phyloP scores from a whole-genome alignment of 805 yeast species.

The Lipomyces japonicus region DNA sequence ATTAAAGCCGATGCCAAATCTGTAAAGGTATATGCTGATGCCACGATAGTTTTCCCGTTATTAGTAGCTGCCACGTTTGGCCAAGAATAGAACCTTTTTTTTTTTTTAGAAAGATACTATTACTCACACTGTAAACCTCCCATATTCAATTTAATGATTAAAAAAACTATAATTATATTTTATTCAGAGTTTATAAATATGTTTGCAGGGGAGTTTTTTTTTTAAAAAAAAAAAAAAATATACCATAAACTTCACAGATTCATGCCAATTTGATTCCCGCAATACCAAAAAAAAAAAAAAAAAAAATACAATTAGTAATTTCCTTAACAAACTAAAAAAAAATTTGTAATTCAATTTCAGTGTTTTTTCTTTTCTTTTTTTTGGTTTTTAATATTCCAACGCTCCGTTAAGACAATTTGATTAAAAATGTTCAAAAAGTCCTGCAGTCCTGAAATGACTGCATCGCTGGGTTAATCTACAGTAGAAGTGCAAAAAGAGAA shows the following conservation, averaged over 20 bases:
- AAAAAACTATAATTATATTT: too few relatives aligned
- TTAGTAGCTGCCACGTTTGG: slow-evolving; percentile 98
- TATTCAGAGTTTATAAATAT: too few relatives aligned
- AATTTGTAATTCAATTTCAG: neutral
- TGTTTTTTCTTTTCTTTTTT: too few relatives aligned
- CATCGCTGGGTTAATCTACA: slow-evolving; percentile 26
- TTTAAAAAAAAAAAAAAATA: too few relatives aligned
- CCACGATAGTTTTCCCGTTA: slow-evolving; percentile 88
- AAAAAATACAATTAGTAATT: neutral
- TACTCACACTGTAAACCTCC: too few relatives aligned
- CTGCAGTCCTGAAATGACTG: slow-evolving; percentile 31
- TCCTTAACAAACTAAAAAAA: neutral
- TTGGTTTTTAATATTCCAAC: slow-evolving; percentile 24
- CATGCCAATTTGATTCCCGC: neutral
- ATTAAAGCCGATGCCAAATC: slow-evolving; percentile 89
- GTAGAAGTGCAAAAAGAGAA: neutral
- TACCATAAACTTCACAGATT: too few relatives aligned
- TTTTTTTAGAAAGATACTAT: too few relatives aligned
- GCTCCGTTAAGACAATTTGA: slow-evolving; percentile 29
- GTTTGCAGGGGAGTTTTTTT: too few relatives aligned
- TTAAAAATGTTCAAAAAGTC: slow-evolving; percentile 5
- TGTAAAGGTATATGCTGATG: slow-evolving; percentile 94
- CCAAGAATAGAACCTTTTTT: slow-evolving; percentile 15
- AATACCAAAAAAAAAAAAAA: neutral
- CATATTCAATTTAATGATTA: too few relatives aligned